These are phyloP conservation scores for Meyerozyma athensensis DNA, from an alignment of 1,139 yeast genomes.

Conservation along the genomic window DNA sequence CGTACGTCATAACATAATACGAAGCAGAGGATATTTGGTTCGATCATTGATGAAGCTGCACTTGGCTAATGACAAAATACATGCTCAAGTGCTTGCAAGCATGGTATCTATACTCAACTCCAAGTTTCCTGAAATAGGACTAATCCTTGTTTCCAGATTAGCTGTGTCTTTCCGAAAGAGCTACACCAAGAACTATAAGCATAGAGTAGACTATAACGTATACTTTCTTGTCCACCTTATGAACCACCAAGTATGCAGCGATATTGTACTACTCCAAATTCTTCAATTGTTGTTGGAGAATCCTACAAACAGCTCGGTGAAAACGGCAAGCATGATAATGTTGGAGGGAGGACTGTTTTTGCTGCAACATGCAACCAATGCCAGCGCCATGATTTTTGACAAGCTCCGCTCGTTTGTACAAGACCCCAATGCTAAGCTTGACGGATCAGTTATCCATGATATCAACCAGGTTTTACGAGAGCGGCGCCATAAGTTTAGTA, in stretches of 20 bases:
- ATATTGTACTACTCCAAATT: constrained; percentile 59
- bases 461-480: constrained; percentile 51
- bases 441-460: constrained; percentile 41
- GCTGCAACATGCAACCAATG: constrained; percentile 18
- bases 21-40: constrained; percentile 60
- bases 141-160: constrained; percentile 48
- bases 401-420: constrained; percentile 56
- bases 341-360: constrained; percentile 22
- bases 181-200: constrained; percentile 45
- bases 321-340: constrained; percentile 22
- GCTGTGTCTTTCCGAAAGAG: constrained; percentile 57
- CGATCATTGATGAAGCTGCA: constrained; percentile 57
- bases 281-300: constrained; percentile 50
- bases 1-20: constrained; percentile 48
- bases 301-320: constrained; percentile 44
- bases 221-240: constrained; percentile 59
- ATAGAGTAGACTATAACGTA: constrained; percentile 37
- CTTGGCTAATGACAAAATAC: constrained; percentile 26
- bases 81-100: constrained; percentile 53
- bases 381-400: constrained; percentile 51
- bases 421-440: constrained; percentile 33
- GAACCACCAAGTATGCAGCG: constrained; percentile 63
- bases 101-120: constrained; percentile 59
- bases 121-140: constrained; percentile 68
- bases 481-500: constrained; percentile 45